Base-by-base conservation (phyloP, 2,329 filamentous ascomycete genomes). In the Botrytis cinerea region DNA sequence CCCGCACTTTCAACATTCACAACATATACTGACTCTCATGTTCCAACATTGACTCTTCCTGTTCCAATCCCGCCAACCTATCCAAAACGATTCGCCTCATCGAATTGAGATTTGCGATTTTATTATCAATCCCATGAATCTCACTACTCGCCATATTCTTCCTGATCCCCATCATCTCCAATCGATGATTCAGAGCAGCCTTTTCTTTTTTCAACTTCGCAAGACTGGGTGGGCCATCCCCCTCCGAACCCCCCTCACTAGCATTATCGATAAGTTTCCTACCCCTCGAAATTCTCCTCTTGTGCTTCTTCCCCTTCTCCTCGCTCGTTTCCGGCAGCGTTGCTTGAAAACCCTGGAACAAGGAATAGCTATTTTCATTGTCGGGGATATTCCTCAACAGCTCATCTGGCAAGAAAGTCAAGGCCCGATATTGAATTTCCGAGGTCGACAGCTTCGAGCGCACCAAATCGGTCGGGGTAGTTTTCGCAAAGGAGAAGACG, bases 91-190 rank as follows among this genome's bases (percentile, higher is more conserved):
- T 97, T 80, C 91, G 92, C 77, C 96, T 91, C 94, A 98, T 98
- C 75, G 90, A 93, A 78, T 94, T 92, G 72, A 99, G 85, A 82
- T 98, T 98, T 75, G 93, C 90, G 76, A 99, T 95, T 83, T 98
- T 99, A 84, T 92, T 95, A 83, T 99, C 96, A 75, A 99, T 97
- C 80, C 99, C 96, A 74, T 91, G 90, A 74, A 99, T 98, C 83
- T 99, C 96, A 76, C 93, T 93, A 79, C 94, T 96, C 78, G 95
- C 95, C 95, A 99, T 98, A 80, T 96, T 97, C 83, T 99, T 99
- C 74, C 96, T 89, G 75, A 98, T 90, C 5, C 92, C 89, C 84
- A 98, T 90, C 89, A 98, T 93, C 80, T 98, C 94, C 78, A 99
- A 86, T 77, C 93, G 89, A 82, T 97, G 94, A 84, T 92, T 91